Evolutionary conservation across 2,329 filamentous ascomycete species (phyloP), one percentile per base, ranked within the genome.

Genomic region (Emericellopsis atlantica): DNA sequence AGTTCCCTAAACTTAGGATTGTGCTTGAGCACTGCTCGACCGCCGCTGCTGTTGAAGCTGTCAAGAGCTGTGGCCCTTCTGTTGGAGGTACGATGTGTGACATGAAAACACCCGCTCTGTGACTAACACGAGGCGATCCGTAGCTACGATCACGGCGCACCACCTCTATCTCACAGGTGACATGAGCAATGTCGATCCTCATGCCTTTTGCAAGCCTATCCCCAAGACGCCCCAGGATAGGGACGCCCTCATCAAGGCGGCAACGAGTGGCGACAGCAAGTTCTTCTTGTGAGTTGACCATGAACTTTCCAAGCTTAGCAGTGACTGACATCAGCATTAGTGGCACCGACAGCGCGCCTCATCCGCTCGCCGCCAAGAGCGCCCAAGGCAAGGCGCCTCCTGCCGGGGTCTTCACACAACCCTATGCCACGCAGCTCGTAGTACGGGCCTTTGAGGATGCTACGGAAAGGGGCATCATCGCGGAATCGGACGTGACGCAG

Each of bases 11-110:
- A 16, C 68, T 93, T 34, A 73, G 71, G 32, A 79, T 81, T 44
- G 66, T 84, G 21, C 60, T 92, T 37, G 85, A 95, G 65, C 89
- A 95, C 64, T 93, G 86, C 68, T 89, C 87, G 10, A 93, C 87
- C 1, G 79, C 78, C 1, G 85, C 83, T 1, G 89, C 88, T 0
- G 69, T 95, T 5, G 76, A 83, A 46, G 80, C 86, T 1, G 89
- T 95, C 31, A 72, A 74, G 48, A 67, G 74, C 12, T 93, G 87
- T 53, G 86, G 87, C 0, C 74, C 80, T 15, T 84, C 75, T 4
- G 90, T 95, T 21, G 81, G 74, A 0, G 70, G 69, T 64, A 61
- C 40, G 57, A 40, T 9, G 10, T 4, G 15, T 41, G 40, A 14
- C 12, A 21, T 7, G 6, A 33, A 14, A 14, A 9, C 26, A n/a